Evolutionary conservation across 352 stramenopile species (phyloP).

Genomic region (Globisporangium ultimum): DNA sequence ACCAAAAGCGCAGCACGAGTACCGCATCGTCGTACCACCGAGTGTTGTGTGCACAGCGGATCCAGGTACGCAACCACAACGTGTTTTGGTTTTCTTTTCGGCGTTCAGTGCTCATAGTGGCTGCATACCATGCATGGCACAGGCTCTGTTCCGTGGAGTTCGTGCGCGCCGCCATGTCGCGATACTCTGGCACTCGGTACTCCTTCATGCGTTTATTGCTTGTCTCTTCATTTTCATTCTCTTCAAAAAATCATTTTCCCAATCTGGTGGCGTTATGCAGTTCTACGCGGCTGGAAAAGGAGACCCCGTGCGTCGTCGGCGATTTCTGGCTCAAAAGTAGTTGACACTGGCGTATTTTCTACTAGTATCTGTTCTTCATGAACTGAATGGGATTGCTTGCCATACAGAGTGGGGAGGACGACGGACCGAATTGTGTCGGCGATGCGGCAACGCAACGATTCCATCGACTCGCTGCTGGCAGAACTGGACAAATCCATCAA

Average conservation of each 20-base stretch:
- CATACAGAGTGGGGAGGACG: slow-evolving; percentile 45
- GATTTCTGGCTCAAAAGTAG: slow-evolving; percentile 73
- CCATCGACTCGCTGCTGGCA: slow-evolving; percentile 72
- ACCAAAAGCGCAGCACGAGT: slow-evolving; percentile 65
- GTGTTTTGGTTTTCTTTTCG: too few species aligned
- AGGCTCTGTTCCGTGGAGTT: neutral
- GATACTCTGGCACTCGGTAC: slow-evolving; percentile 18
- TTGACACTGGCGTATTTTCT: neutral
- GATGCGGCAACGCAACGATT: slow-evolving; percentile 67
- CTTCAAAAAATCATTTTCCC: too few species aligned
- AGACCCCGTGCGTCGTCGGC: slow-evolving; percentile 37
- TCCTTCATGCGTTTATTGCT: neutral
- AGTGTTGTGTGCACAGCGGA: slow-evolving; percentile 41
- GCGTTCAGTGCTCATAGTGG: neutral
- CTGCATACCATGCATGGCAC: neutral
- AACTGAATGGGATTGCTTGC: neutral
- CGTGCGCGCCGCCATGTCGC: neutral
- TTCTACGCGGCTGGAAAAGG: slow-evolving; percentile 69
- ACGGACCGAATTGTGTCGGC: slow-evolving; percentile 52
- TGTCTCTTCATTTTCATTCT: too few species aligned
- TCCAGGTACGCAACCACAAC: slow-evolving; percentile 40
- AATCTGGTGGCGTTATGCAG: slow-evolving; percentile 16
- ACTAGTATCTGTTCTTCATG: neutral
- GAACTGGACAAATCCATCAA: slow-evolving; percentile 72
- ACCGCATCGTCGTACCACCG: slow-evolving; percentile 48